A percentile compares a stretch with the other conserved stretches of the same genome.
Conservation (phyloP, 345 rosid genomes). For the Eucalyptus rudis region DNA sequence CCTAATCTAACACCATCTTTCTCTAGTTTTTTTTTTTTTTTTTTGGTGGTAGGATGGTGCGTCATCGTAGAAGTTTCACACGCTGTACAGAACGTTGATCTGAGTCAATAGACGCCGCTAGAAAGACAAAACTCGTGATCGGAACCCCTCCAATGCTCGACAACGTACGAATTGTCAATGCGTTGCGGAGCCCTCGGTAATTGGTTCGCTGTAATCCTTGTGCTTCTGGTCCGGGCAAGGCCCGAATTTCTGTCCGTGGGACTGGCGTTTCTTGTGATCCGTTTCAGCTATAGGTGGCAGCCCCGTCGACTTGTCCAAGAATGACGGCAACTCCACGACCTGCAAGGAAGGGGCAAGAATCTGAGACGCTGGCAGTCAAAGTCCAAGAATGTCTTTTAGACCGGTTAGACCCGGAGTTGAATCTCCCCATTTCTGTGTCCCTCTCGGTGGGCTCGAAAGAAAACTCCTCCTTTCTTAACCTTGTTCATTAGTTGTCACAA, state of each 20-base stretch:
- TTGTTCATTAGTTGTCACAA: not conserved
- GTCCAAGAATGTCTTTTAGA: not conserved
- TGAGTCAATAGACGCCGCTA: not conserved
- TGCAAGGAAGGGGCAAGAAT: not conserved
- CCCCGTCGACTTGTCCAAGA: conserved; percentile 43
- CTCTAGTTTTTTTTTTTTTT: not conserved
- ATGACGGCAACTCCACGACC: not conserved
- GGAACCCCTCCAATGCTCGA: not conserved
- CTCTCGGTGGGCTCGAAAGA: not conserved
- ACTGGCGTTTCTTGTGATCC: conserved; percentile 42
- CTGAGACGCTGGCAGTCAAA: not conserved
- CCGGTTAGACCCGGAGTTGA: not conserved
- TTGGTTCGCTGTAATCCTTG: not conserved
- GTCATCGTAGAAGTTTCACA: not conserved
- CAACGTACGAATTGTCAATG: not conserved
- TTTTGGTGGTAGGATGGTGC: not conserved
- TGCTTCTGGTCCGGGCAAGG: conserved; percentile 3
- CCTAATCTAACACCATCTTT: not conserved
- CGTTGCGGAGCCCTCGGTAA: not conserved
- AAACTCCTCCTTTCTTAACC: not conserved
- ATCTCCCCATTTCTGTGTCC: not conserved
- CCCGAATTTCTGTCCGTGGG: conserved; percentile 48
- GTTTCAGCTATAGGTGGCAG: conserved; percentile 17
- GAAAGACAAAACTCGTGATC: not conserved
- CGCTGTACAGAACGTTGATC: not conserved